Conservation (phyloP, 1,284 basidiomycete genomes). For the Ustilago cynodontis region DNA sequence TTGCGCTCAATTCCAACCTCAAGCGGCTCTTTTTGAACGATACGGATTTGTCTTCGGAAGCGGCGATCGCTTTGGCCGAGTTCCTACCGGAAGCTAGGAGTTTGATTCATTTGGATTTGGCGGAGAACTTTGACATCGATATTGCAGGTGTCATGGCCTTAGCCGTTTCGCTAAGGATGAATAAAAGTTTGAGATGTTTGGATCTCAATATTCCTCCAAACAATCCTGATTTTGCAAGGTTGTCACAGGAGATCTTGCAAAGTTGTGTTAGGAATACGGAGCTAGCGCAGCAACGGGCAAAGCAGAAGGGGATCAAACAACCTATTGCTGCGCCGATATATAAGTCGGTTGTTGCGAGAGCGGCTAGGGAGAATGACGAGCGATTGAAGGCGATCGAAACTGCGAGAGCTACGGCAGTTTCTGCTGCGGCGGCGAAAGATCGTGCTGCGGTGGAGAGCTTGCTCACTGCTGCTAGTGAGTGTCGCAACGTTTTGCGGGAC, state of each 20-base stretch:
- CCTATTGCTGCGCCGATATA: constrained; percentile 64
- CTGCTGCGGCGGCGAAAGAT: constrained; percentile 30
- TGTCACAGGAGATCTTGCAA: constrained; percentile 74
- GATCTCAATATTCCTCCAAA: constrained; percentile 90
- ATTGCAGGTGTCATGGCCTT: constrained; percentile 93
- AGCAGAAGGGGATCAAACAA: constrained; percentile 52
- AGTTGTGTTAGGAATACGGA: constrained; percentile 79
- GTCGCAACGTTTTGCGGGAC: constrained; percentile 47
- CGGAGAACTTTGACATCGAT: constrained; percentile 75
- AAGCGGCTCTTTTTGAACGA: constrained; percentile 91
- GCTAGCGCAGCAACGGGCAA: constrained; percentile 53
- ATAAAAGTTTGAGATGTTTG: constrained; percentile 87
- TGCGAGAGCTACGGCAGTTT: constrained; percentile 28
- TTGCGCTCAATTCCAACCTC: constrained; percentile 90
- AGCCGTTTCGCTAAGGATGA: constrained; percentile 83
- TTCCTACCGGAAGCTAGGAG: constrained; percentile 91
- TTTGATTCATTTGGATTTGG: constrained; percentile 80
- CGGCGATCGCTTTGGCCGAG: constrained; percentile 94
- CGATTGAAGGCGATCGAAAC: constrained; percentile 44
- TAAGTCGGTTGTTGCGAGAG: constrained; percentile 58
- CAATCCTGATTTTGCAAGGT: constrained; percentile 83
- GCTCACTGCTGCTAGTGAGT: constrained; percentile 43
- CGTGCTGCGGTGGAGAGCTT: constrained; percentile 24
- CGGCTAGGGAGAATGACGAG: constrained; percentile 60
- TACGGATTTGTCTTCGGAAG: constrained; percentile 83